Evolutionary conservation across 1,284 basidiomycete species (phyloP).

Genomic region (Flammula alnicola): DNA sequence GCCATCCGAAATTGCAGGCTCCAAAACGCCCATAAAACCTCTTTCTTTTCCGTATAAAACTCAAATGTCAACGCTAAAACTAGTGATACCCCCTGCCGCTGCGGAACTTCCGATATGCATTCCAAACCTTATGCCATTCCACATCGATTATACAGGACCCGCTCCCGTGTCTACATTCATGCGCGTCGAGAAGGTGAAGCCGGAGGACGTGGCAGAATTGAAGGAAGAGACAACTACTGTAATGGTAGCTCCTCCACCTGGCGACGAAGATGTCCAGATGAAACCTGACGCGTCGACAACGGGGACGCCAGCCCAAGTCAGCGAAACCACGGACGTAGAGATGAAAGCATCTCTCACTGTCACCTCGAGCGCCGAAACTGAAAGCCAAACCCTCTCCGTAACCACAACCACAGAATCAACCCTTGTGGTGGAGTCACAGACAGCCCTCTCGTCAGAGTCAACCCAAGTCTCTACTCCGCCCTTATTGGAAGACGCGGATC

Average conservation of each 20-base stretch:
- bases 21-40: neutral
- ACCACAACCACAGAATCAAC: neutral
- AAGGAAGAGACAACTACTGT: neutral
- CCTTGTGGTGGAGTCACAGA: neutral
- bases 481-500: slow-evolving; percentile 21
- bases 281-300: neutral
- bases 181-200: slow-evolving; percentile 49
- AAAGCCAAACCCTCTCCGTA: slow-evolving; percentile 3
- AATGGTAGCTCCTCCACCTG: neutral
- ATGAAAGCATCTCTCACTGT: neutral
- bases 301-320: neutral
- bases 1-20: neutral
- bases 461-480: slow-evolving; percentile 6
- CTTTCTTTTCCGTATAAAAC: neutral
- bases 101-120: slow-evolving; percentile 23
- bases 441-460: slow-evolving; percentile 2
- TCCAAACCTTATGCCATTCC: slow-evolving; percentile 81
- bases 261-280: neutral
- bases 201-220: slow-evolving; percentile 26
- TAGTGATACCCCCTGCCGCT: slow-evolving; percentile 10
- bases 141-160: slow-evolving; percentile 70
- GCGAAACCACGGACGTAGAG: neutral
- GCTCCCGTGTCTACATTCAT: slow-evolving; percentile 79
- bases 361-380: neutral
- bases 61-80: slow-evolving; percentile 4